A percentile compares a stretch with the other conserved stretches of the same genome.
Evolutionary conservation across 2,329 filamentous ascomycete genomes (phyloP).

Genomic region (Aspergillus unguis): DNA sequence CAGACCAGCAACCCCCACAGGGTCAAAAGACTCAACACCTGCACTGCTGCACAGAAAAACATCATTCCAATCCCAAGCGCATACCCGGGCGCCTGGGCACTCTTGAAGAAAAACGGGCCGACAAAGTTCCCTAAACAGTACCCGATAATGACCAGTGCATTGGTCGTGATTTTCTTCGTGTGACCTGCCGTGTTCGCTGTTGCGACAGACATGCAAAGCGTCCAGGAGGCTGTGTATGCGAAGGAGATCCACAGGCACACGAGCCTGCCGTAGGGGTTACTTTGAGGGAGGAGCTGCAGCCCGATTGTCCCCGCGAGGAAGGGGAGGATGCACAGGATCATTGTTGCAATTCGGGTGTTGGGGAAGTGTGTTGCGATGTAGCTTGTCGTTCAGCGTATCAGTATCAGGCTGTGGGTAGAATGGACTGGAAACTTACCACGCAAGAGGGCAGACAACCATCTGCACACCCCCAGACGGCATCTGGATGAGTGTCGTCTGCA

Average conservation of each 20-base stretch:
- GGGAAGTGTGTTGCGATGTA: background rate
- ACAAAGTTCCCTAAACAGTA: background rate
- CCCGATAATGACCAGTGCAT: background rate
- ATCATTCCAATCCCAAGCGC: background rate
- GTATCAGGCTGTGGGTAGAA: too few species aligned
- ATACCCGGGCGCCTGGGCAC: background rate
- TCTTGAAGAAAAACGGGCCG: background rate
- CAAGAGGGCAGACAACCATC: slow-evolving; percentile 23
- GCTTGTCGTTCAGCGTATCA: slow-evolving; percentile 16
- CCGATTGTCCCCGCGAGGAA: slow-evolving; percentile 22
- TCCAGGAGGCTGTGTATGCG: slow-evolving; percentile 29
- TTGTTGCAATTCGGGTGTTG: slow-evolving; percentile 20
- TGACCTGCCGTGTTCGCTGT: slow-evolving; percentile 31
- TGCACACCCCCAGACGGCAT: slow-evolving; percentile 3
- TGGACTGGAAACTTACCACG: slow-evolving; percentile 25
- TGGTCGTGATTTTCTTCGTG: slow-evolving; percentile 20
- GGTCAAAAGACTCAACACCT: background rate
- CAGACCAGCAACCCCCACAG: background rate
- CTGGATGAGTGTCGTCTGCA: slow-evolving; percentile 1
- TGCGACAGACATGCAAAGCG: slow-evolving; percentile 29
- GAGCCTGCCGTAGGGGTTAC: slow-evolving; percentile 19
- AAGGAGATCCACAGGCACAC: slow-evolving; percentile 27
- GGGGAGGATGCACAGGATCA: slow-evolving; percentile 23
- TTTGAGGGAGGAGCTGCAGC: slow-evolving; percentile 15
- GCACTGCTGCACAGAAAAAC: background rate